phyloP scores from a whole-genome alignment of 75 land plant species.

The Pinus taeda region DNA sequence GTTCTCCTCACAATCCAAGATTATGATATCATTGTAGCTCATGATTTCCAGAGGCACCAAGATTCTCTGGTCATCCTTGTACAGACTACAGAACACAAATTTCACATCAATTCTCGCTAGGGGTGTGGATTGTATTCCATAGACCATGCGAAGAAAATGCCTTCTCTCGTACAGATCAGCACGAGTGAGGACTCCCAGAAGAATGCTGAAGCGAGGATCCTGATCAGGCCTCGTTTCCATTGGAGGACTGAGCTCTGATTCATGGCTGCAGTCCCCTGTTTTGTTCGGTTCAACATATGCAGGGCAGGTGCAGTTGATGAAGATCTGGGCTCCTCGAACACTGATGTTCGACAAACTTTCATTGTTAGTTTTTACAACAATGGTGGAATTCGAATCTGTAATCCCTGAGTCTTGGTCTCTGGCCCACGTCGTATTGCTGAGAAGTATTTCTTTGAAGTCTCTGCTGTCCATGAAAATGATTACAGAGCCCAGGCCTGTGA shows the following conservation, averaged over 20 bases:
- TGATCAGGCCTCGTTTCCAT: background rate
- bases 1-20: constrained; percentile 54
- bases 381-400: background rate
- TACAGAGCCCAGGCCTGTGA: background rate
- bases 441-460: background rate
- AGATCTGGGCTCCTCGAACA: constrained; percentile 8
- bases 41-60: constrained; percentile 61
- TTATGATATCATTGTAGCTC: constrained; percentile 62
- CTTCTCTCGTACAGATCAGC: constrained; percentile 55
- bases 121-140: constrained; percentile 42
- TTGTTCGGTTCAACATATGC: background rate
- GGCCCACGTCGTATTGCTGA: background rate
- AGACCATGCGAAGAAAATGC: constrained; percentile 56
- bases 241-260: background rate
- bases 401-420: background rate
- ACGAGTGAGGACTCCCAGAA: constrained; percentile 61
- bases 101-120: constrained; percentile 47
- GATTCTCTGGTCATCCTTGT: constrained; percentile 44
- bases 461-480: background rate
- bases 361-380: background rate
- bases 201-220: constrained; percentile 19
- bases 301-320: constrained; percentile 10
- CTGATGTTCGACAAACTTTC: background rate
- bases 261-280: background rate
- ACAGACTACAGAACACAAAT: constrained; percentile 72